These are phyloP conservation scores for Herpetomonas samuelpessoai DNA, from an alignment of 208 protist species.

Conservation along the genomic window DNA sequence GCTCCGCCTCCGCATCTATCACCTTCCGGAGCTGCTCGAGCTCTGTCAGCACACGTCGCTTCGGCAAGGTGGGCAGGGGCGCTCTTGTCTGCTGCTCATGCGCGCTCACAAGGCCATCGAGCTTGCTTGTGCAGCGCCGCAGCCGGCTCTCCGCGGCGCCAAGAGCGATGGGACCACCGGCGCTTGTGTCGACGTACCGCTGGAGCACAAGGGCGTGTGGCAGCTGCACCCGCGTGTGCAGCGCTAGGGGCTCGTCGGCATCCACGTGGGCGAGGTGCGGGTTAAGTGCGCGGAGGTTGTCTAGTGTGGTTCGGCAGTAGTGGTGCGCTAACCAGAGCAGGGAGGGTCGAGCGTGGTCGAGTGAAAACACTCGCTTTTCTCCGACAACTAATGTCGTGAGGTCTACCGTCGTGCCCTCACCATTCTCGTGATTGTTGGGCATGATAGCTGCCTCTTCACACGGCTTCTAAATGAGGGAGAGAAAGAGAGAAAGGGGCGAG, in stretches of 20 bases:
- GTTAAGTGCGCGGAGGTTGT: constrained; percentile 59
- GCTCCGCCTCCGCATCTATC: constrained; percentile 43
- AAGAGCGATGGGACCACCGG: constrained; percentile 42
- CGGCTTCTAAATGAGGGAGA: too few species aligned
- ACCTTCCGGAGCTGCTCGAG: constrained; percentile 43
- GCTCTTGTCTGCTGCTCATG: constrained; percentile 18
- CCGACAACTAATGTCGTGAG: constrained; percentile 1
- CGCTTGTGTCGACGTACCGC: constrained; percentile 13
- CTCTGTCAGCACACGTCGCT: constrained; percentile 43
- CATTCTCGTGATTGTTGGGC: too few species aligned
- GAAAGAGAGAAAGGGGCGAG: too few species aligned
- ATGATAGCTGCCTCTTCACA: too few species aligned
- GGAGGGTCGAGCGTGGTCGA: not conserved
- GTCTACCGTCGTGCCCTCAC: too few species aligned
- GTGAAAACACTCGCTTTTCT: not conserved
- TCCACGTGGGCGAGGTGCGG: constrained; percentile 22
- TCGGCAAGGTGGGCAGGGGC: constrained; percentile 20
- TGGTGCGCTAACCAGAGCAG: not conserved
- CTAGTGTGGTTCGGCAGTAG: constrained; percentile 16
- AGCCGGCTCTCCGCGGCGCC: constrained; percentile 43
- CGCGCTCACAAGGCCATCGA: constrained; percentile 23
- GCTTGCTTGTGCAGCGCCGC: constrained; percentile 23
- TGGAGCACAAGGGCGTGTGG: constrained; percentile 18
- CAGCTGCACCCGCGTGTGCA: constrained; percentile 47
- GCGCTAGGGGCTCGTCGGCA: constrained; percentile 24